Base-by-base conservation (phyloP, 2,329 filamentous ascomycete species). In the Alternaria sp. region DNA sequence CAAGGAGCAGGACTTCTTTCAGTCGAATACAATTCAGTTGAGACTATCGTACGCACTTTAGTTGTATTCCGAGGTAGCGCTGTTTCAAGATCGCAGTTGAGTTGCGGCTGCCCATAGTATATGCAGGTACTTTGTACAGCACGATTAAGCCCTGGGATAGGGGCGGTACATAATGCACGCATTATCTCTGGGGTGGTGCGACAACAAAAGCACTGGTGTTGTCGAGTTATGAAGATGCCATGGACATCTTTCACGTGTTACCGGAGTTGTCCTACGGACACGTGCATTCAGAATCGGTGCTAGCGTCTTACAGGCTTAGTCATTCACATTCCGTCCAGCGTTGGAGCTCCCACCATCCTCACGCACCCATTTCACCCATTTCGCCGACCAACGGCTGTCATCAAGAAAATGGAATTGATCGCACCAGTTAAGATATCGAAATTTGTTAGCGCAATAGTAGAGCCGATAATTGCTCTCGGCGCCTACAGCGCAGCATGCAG, bases 1-100 rank as follows among this genome's bases (percentile, higher is more conserved):
- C 0, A 10, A 17, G 2, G 36, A 40, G 1, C 0, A 17, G 1
- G 8, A 17, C 36, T 17, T 17, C 0, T 0, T 40, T 0, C 2
- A 17, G 36, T 36, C 0, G 36, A 17, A 2, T 9, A 40, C 4
- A 10, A 17, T 11, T 17, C 0, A 9, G 15, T 40, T 1, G 9
- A 17, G 36, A 40, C 36, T 40, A 40, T 40, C 3, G 36, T 11
- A 17, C 15, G 9, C 15, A 3, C n/a, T 17, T 40, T 40, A 6
- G 36, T 40, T 17, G 9, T 40, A 36, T 10, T n/a, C 1, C 15
- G 4, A 36, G 8, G 32, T 36, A 17, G n/a, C 1, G 36, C 36
- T 40, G 36, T 40, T 40, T 40, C 36, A 40, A 17, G 36, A 11
- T 0, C n/a, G n/a, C 36, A 17, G 4, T 40, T 8, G 2, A 40